These are phyloP conservation scores for Agroathelia rolfsii DNA, from an alignment of 1,284 basidiomycete species.

Conservation along the genomic window DNA sequence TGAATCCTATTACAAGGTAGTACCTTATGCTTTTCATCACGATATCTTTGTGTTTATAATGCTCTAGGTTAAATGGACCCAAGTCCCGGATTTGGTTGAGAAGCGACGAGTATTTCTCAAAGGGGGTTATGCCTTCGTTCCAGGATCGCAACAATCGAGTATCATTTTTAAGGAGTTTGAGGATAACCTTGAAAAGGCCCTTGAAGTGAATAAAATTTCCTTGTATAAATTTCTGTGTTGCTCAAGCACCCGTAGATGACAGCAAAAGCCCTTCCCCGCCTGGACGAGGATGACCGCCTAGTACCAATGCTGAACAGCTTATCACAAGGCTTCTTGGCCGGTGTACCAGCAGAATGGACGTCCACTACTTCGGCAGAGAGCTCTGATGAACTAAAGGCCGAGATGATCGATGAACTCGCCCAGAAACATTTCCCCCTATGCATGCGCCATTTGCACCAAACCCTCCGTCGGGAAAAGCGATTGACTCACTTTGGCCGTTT, in stretches of 20 bases:
- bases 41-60: not conserved
- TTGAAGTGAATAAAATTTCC: constrained; percentile 74
- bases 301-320: constrained; percentile 89
- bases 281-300: constrained; percentile 93
- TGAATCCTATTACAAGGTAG: constrained; percentile 67
- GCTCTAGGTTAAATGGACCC: constrained; percentile 68
- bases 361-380: constrained; percentile 39
- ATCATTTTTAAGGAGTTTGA: constrained; percentile 88
- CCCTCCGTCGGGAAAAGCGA: constrained; percentile 71
- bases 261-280: constrained; percentile 80
- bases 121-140: constrained; percentile 87
- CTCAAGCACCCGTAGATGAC: constrained; percentile 55
- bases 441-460: constrained; percentile 87
- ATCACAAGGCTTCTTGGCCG: constrained; percentile 89
- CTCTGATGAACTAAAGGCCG: constrained; percentile 72
- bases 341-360: constrained; percentile 78
- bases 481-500: constrained; percentile 89
- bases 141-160: constrained; percentile 72
- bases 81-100: constrained; percentile 88
- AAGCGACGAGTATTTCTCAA: constrained; percentile 76
- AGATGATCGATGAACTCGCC: constrained; percentile 88
- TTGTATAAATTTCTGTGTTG: too few relatives aligned
- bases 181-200: constrained; percentile 60
- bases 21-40: too few relatives aligned
- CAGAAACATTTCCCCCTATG: constrained; percentile 91